phyloP scores from a whole-genome alignment of 2,329 filamentous ascomycete genomes.

The Talaromyces islandicus region DNA sequence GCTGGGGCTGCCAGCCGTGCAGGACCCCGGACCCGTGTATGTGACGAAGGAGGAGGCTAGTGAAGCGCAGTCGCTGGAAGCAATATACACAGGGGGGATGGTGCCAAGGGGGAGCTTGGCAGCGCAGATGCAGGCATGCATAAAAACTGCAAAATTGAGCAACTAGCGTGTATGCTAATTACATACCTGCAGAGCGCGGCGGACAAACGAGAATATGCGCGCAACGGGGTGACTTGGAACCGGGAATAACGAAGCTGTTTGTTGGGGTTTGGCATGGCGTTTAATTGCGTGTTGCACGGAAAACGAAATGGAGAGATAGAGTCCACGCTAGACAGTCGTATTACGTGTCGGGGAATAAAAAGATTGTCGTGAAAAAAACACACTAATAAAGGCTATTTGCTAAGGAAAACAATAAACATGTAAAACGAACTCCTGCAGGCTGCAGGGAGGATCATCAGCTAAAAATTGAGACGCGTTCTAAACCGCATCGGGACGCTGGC shows the following conservation, averaged over 20 bases:
- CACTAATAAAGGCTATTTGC: neutral
- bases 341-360: neutral
- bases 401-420: neutral
- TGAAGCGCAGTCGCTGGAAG: slow-evolving; percentile 23
- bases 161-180: neutral
- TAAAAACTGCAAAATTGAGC: no score
- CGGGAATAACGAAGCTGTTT: neutral
- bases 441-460: neutral
- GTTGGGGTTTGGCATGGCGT: neutral
- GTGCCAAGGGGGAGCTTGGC: slow-evolving; percentile 26
- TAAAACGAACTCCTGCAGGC: neutral
- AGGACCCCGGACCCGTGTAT: slow-evolving; percentile 18
- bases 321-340: neutral
- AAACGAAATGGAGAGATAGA: neutral
- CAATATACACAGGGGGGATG: slow-evolving; percentile 24
- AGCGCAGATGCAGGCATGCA: slow-evolving; percentile 29
- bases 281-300: neutral
- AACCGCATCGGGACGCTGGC: neutral
- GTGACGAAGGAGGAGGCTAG: slow-evolving; percentile 29
- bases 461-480: neutral
- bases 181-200: slow-evolving; percentile 23
- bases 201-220: slow-evolving; percentile 25
- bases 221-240: slow-evolving; percentile 12
- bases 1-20: slow-evolving; percentile 19
- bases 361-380: neutral